Percentiles rank a stretch among this genome's conserved stretches.
These are phyloP conservation scores for Boletus sensibilis DNA, from an alignment of 768 basidiomycete species.

Conservation along the genomic window DNA sequence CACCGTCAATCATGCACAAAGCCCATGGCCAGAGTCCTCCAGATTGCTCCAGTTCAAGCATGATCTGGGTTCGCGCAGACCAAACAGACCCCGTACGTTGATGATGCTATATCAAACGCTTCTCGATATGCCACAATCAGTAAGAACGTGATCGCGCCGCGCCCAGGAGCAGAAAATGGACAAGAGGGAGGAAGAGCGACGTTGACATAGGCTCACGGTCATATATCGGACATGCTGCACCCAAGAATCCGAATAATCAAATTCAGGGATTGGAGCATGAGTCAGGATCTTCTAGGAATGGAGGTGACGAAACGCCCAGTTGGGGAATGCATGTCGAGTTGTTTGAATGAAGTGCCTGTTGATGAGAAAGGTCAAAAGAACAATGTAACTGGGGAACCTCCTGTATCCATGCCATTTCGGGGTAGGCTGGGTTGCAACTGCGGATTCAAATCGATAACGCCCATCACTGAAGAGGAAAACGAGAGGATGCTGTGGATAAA, in stretches of 20 bases:
- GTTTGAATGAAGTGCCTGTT: conserved; percentile 7
- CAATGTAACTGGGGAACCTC: conserved; percentile 12
- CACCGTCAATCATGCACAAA: conserved; percentile 22
- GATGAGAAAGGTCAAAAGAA: neutral
- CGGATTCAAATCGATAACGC: conserved; percentile 14
- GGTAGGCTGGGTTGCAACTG: conserved; percentile 7
- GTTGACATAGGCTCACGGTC: conserved; percentile 11
- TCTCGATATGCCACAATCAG: conserved; percentile 2
- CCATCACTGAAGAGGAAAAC: conserved; percentile 11
- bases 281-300: conserved; percentile 8
- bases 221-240: conserved; percentile 10
- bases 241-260: conserved; percentile 14
- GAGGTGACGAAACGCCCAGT: conserved; percentile 3
- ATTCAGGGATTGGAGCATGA: conserved; percentile 8
- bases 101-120: conserved; percentile 2
- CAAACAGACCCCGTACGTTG: conserved; percentile 3
- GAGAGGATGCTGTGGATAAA: conserved; percentile 11
- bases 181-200: neutral
- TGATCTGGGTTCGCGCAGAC: conserved; percentile 8
- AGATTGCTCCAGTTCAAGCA: conserved; percentile 4
- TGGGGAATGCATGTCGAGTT: conserved; percentile 3
- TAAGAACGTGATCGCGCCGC: neutral
- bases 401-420: conserved; percentile 24
- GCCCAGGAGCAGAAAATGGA: neutral
- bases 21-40: neutral